Base-by-base conservation (phyloP, 306 rosid species). In the Oemleria cerasiformis region DNA sequence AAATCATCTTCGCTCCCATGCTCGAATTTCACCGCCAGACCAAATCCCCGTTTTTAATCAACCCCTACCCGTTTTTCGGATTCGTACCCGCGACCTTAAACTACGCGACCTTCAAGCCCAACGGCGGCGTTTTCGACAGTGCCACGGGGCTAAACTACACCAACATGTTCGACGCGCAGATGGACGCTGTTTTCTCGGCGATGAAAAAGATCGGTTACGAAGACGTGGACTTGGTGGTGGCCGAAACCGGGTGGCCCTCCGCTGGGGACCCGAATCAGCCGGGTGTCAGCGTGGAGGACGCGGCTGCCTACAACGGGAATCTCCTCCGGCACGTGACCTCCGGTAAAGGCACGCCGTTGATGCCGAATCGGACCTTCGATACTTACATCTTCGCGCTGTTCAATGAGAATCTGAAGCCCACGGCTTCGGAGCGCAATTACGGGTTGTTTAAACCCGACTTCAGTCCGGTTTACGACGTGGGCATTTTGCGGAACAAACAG, bases 231-330 rank as follows among this genome's bases (percentile, higher is more conserved):
- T 16, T 90, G 1, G 87, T 87, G 7, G 86, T 92, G 8, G 97
- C 78, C 0, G 97, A 88, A 79, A 90, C 98, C 59, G 98, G 98
- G 16, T 92, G 97, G 98, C 96, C 97, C 0, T 85, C 92, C 2
- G 80, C 71, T 39, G 98, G 97, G 4, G 98, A 87, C 73, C 90
- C 91, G 85, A 80, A 74, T 59, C 89, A 92, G 60, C 56, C 80
- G 5, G 97, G 81, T 7, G 97, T 79, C 45, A 73, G 83, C 20
- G 0, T 87, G 67, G 97, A 87, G 1, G 84, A 90, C 64, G 97
- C 98, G 40, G 76, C 76, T 53, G 80, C 90, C 36, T 92, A 85
- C 66, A 88, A 87, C 17, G 90, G 89, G 40, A 92, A 92, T 63
- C 83, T 92, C 23, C 79, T 90, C 5, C 77, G 67, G 76, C 96